Evolutionary conservation across 179 eudicot genomes (phyloP).

Genomic region (Carnegiea gigantea): DNA sequence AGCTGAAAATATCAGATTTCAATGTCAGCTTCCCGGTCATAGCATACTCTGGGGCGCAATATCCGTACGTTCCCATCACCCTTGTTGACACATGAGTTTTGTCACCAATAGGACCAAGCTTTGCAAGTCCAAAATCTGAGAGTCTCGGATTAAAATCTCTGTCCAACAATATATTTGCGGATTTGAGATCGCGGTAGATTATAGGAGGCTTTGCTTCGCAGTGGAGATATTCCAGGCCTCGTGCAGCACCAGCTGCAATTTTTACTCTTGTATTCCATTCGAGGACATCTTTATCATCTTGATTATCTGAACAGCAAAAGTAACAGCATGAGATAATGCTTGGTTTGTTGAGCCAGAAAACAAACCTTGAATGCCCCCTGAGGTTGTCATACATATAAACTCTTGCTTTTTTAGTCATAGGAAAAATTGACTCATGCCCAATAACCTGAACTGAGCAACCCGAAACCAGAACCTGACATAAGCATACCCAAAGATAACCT

Average conservation of each 20-base stretch:
- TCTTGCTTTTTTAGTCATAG: no score
- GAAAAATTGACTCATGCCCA: background rate
- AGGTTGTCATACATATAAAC: background rate
- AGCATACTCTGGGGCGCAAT: conserved; percentile 7
- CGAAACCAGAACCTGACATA: background rate
- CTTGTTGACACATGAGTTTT: conserved; percentile 4
- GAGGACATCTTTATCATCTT: background rate
- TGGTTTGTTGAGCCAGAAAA: background rate
- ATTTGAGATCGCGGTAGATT: conserved; percentile 6
- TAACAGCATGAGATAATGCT: background rate
- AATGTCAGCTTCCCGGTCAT: conserved; percentile 7
- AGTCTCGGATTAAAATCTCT: background rate
- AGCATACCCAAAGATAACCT: background rate
- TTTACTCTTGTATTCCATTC: conserved; percentile 6
- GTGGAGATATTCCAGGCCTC: background rate
- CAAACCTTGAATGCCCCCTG: background rate
- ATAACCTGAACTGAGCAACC: background rate
- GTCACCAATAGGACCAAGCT: conserved; percentile 2
- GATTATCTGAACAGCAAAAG: background rate
- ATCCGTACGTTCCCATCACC: conserved; percentile 9
- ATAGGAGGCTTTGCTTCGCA: conserved; percentile 9
- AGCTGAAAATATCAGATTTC: conserved; percentile 1
- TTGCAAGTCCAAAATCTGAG: conserved; percentile 1
- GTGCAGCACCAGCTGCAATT: background rate
- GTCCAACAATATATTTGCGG: conserved; percentile 3